Percentiles rank a stretch among this genome's conserved stretches.
These are phyloP conservation scores for Venturia pyrina DNA, from an alignment of 2,329 filamentous ascomycete genomes.

Conservation along the genomic window DNA sequence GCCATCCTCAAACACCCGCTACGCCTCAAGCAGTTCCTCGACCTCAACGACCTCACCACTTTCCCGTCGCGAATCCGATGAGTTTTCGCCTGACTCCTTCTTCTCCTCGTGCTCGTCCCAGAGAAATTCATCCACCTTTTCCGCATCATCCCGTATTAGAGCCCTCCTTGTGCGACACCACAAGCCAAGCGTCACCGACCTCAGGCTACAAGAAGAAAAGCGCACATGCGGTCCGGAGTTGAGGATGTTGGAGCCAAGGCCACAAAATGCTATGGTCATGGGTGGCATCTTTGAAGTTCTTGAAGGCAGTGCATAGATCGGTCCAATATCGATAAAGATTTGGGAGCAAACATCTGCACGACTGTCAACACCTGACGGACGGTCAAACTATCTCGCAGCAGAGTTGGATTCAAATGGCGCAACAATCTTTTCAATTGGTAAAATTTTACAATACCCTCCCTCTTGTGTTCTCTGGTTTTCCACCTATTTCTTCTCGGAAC, in stretches of 20 bases:
- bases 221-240: conserved; percentile 17
- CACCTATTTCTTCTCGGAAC: neutral
- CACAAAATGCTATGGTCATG: conserved; percentile 17
- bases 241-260: conserved; percentile 23
- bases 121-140: conserved; percentile 15
- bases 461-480: neutral
- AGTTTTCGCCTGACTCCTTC: conserved; percentile 12
- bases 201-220: conserved; percentile 23
- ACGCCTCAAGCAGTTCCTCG: conserved; percentile 6
- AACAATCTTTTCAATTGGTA: neutral
- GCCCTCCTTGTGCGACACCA: conserved; percentile 17
- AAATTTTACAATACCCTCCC: neutral
- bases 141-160: conserved; percentile 12
- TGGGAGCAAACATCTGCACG: neutral
- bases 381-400: neutral
- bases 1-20: neutral
- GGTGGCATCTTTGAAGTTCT: conserved; percentile 25
- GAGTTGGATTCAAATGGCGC: neutral
- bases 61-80: conserved; percentile 6
- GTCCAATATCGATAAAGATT: neutral
- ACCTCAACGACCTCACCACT: conserved; percentile 10
- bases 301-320: conserved; percentile 16
- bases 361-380: neutral
- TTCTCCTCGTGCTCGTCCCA: conserved; percentile 16
- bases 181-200: conserved; percentile 22